A percentile compares a stretch with the other conserved stretches of the same genome.
Conservation (phyloP, 805 yeast species). For the Kodamaea jinghongensis region DNA sequence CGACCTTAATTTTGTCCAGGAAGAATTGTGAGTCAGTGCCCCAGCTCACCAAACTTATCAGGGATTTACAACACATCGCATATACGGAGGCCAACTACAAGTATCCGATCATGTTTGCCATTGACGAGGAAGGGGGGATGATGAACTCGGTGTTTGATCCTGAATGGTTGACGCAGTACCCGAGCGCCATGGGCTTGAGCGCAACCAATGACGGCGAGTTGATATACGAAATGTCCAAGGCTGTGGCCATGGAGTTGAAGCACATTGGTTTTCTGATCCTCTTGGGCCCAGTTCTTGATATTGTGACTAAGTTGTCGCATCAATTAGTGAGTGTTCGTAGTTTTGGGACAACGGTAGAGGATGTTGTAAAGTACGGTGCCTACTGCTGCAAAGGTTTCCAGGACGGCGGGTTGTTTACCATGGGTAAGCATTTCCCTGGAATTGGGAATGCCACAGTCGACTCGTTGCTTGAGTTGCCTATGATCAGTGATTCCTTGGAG, state of each 20-base stretch:
- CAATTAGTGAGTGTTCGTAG: slow-evolving; percentile 60
- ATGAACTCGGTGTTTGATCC: slow-evolving; percentile 56
- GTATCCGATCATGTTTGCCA: slow-evolving; percentile 53
- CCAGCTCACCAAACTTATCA: slow-evolving; percentile 49
- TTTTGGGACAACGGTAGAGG: slow-evolving; percentile 59
- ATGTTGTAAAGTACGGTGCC: slow-evolving; percentile 51
- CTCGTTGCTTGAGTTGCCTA: slow-evolving; percentile 54
- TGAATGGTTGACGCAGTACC: slow-evolving; percentile 52
- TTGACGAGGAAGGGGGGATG: slow-evolving; percentile 67
- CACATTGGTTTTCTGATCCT: slow-evolving; percentile 55
- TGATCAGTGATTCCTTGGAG: slow-evolving; percentile 53
- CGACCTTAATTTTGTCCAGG: slow-evolving; percentile 49
- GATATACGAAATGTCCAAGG: slow-evolving; percentile 51
- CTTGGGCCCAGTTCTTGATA: slow-evolving; percentile 63
- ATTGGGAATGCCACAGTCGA: slow-evolving; percentile 62
- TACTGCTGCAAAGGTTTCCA: slow-evolving; percentile 53
- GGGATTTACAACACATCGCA: slow-evolving; percentile 55
- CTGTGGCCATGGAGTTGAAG: slow-evolving; percentile 51
- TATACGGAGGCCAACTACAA: slow-evolving; percentile 44
- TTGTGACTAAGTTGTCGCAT: slow-evolving; percentile 52
- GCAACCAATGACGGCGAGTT: slow-evolving; percentile 51
- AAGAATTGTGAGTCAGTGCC: slow-evolving; percentile 50
- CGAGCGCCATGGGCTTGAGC: slow-evolving; percentile 63
- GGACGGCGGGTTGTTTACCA: slow-evolving; percentile 51
- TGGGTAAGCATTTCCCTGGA: slow-evolving; percentile 69